Base-by-base conservation (phyloP, 192 early-diverging fungal species). In the Coemansia sp. region DNA sequence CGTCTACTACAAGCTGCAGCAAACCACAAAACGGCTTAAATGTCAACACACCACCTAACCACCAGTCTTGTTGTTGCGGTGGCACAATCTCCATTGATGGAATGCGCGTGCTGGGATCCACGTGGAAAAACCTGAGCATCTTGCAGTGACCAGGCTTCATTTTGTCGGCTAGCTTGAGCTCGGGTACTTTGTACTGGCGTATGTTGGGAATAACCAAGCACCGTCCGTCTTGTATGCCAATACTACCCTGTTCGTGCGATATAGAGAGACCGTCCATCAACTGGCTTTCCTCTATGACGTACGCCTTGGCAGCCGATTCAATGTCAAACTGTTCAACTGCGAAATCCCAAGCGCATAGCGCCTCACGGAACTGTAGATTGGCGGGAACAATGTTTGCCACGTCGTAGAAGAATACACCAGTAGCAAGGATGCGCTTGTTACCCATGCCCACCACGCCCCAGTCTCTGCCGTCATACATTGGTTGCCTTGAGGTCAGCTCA, bases 371-470 rank as follows among this genome's bases (percentile, higher is more conserved):
- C 36, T 37, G 36, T 9, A 37, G 36, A 9, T 9, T 62, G 3
- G 82, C 75, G 3, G 77, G 65, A 12, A 79, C 84, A 36, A 88
- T 80, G 77, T 91, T 88, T 2, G 82, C 78, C 0, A 80, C 63
- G 41, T 76, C 72, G 61, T 88, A 88, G 64, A 88, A 88, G 47
- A 78, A 84, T 26, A 91, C 82, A 9, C 85, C 88, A 1, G 85
- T 83, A 1, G 89, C 87, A 10, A 37, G 4, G 36, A 37, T 37
- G 6, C 9, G 36, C 36, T 9, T 9, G 9, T 9, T 37, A 9
- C 9, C 71, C 76, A 84, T 88, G 10, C 79, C 87, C 62, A 89
- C 89, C 3, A 87, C 66, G 39, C 89, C 86, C 90, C 88, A 91
- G 1, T 58, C 35, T 9, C n/a, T 26, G 1, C 85, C 85, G 1